Conservation (phyloP, 768 basidiomycete species). For the Dacryopinax primogenitus region DNA sequence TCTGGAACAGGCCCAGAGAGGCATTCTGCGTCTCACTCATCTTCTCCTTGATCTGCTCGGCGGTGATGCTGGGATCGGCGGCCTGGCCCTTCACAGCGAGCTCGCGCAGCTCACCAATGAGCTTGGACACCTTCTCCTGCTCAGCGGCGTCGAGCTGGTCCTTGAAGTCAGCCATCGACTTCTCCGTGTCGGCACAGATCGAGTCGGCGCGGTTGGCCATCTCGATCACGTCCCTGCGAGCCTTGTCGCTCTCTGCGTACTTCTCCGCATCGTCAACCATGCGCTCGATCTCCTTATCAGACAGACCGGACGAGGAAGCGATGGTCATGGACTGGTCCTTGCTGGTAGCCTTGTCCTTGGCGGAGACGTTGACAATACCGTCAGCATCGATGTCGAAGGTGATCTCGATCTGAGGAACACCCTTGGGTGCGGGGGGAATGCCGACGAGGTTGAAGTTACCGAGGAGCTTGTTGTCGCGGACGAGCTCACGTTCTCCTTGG, state of each 20-base stretch:
- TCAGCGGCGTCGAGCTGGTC: conserved; percentile 86
- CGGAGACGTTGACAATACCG: conserved; percentile 94
- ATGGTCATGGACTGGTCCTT: conserved; percentile 97
- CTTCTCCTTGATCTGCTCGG: conserved; percentile 83
- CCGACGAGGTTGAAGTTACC: conserved; percentile 99
- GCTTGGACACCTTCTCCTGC: conserved; percentile 85
- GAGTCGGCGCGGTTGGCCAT: conserved; percentile 95
- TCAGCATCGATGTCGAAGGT: conserved; percentile 96
- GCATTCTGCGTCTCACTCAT: conserved; percentile 89
- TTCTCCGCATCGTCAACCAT: conserved; percentile 94
- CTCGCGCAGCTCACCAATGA: conserved; percentile 77
- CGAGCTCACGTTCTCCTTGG: conserved; percentile 98
- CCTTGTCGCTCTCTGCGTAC: conserved; percentile 86
- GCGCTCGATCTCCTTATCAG: conserved; percentile 90
- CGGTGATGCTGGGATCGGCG: conserved; percentile 64
- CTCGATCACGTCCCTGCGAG: conserved; percentile 77
- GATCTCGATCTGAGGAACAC: conserved; percentile 76
- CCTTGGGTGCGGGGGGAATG: conserved; percentile 77
- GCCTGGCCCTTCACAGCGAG: conserved; percentile 80
- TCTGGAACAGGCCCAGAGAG: conserved; percentile 93
- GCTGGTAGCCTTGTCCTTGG: conserved; percentile 77
- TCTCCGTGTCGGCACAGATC: conserved; percentile 88
- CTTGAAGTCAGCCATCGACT: conserved; percentile 96
- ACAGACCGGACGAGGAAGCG: conserved; percentile 91
- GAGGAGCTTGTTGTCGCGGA: conserved; percentile 94